Evolutionary conservation across 2,329 filamentous ascomycete genomes (phyloP).

Genomic region (Sporothrix protearum): DNA sequence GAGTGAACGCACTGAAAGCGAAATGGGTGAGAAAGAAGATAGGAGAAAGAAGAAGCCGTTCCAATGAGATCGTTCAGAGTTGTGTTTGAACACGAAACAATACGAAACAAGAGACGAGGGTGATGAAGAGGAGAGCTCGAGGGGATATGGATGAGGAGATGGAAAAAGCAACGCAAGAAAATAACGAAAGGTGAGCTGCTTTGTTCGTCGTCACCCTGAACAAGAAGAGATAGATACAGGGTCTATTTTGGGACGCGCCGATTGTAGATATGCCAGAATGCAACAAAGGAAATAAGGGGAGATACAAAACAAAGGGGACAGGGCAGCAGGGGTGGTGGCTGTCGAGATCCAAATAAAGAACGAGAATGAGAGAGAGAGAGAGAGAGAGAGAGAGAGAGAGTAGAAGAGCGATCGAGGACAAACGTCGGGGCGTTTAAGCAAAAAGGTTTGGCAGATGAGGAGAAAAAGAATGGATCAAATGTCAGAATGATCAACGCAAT

Average conservation of each 20-base stretch:
- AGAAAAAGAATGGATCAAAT: background rate
- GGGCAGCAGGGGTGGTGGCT: slow-evolving; percentile 8
- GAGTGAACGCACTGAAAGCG: background rate
- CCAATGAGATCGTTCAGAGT: background rate
- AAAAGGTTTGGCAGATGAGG: background rate
- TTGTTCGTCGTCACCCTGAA: background rate
- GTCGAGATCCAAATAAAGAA: slow-evolving; percentile 9
- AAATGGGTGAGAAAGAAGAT: background rate
- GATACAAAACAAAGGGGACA: slow-evolving; percentile 20
- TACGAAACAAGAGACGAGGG: background rate
- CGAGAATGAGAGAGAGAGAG: background rate
- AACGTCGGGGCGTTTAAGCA: background rate
- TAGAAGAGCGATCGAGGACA: background rate
- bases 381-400: background rate
- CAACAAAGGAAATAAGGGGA: slow-evolving; percentile 12
- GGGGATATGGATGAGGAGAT: background rate
- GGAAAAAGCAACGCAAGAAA: background rate
- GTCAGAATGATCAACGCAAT: background rate
- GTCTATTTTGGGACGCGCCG: slow-evolving; percentile 4
- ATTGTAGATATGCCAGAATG: background rate
- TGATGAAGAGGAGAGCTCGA: background rate
- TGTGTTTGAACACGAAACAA: slow-evolving; percentile 9
- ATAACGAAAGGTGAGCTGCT: background rate
- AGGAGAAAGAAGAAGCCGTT: background rate
- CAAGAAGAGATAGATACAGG: background rate